These are phyloP conservation scores for Aurifilum marmelostoma DNA, from an alignment of 2,329 filamentous ascomycete genomes.

Conservation along the genomic window DNA sequence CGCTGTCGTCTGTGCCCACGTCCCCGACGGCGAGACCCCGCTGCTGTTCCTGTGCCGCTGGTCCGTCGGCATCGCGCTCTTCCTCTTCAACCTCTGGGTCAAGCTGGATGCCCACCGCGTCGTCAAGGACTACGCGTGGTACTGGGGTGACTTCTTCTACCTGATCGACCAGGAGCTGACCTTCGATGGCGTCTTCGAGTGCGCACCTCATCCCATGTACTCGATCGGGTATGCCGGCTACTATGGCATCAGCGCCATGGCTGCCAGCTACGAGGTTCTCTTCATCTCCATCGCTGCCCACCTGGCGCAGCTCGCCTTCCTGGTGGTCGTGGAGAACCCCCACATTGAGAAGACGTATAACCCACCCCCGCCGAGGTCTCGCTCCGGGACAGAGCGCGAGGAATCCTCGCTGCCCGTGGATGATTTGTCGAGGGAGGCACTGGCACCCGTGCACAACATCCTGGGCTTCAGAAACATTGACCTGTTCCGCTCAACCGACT, in stretches of 20 bases:
- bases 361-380: slow-evolving; percentile 75
- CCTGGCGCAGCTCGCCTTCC: slow-evolving; percentile 90
- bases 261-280: slow-evolving; percentile 94
- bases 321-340: slow-evolving; percentile 90
- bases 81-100: slow-evolving; percentile 97
- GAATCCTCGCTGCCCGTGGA: slow-evolving; percentile 35
- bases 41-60: slow-evolving; percentile 75
- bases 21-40: slow-evolving; percentile 71
- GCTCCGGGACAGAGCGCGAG: slow-evolving; percentile 39
- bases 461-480: slow-evolving; percentile 85
- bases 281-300: slow-evolving; percentile 97
- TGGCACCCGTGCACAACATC: slow-evolving; percentile 77
- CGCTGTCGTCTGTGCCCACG: slow-evolving; percentile 82
- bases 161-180: slow-evolving; percentile 97
- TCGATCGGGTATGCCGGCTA: slow-evolving; percentile 97
- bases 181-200: slow-evolving; percentile 98
- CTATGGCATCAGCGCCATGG: slow-evolving; percentile 98
- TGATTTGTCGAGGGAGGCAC: slow-evolving; percentile 39
- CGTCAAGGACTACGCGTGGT: slow-evolving; percentile 99
- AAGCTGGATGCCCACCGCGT: slow-evolving; percentile 97
- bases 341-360: slow-evolving; percentile 99
- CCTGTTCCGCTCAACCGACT: slow-evolving; percentile 83
- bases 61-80: slow-evolving; percentile 74
- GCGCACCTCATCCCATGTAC: slow-evolving; percentile 99
- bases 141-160: slow-evolving; percentile 99